A percentile compares a stretch with the other conserved stretches of the same genome.
These are phyloP conservation scores for Boeremia exigua DNA, from an alignment of 2,329 filamentous ascomycete species.

Conservation along the genomic window DNA sequence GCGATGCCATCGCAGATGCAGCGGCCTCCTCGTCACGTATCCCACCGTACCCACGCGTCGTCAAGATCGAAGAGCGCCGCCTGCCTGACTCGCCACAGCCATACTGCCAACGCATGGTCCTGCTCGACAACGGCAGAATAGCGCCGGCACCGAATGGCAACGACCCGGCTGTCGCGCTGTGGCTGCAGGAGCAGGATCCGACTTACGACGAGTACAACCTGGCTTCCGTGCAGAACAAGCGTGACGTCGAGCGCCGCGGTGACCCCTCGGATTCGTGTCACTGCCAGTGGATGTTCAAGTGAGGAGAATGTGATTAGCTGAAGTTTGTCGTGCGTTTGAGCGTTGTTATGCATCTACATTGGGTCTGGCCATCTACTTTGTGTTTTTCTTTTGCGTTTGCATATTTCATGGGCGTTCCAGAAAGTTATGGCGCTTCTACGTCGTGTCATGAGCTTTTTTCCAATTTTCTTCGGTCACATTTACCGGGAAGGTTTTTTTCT, in stretches of 20 bases:
- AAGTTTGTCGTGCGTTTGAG: conserved; percentile 18
- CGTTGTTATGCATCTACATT: conserved; percentile 17
- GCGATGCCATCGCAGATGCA: conserved; percentile 27
- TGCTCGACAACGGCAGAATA: conserved; percentile 59
- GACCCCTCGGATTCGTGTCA: conserved; percentile 45
- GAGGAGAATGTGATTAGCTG: conserved; percentile 12
- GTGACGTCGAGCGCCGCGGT: conserved; percentile 24
- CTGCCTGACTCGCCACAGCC: conserved; percentile 56
- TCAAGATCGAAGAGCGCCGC: conserved; percentile 72
- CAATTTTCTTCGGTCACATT: background rate
- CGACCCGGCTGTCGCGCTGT: conserved; percentile 46
- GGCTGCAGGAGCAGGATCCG: conserved; percentile 52
- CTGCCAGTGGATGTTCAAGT: conserved; percentile 50
- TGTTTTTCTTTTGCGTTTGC: background rate
- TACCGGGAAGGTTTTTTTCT: background rate
- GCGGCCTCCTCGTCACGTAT: conserved; percentile 28
- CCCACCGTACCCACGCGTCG: conserved; percentile 60
- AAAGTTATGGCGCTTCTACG: conserved; percentile 4
- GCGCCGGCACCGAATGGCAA: conserved; percentile 43
- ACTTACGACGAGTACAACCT: conserved; percentile 34
- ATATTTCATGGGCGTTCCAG: conserved; percentile 7
- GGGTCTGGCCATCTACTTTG: background rate
- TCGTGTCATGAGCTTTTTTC: background rate
- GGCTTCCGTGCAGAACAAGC: conserved; percentile 18
- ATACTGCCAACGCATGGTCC: conserved; percentile 70